Conservation (phyloP, 2,329 filamentous ascomycete genomes). For the Calycina herbarum region DNA sequence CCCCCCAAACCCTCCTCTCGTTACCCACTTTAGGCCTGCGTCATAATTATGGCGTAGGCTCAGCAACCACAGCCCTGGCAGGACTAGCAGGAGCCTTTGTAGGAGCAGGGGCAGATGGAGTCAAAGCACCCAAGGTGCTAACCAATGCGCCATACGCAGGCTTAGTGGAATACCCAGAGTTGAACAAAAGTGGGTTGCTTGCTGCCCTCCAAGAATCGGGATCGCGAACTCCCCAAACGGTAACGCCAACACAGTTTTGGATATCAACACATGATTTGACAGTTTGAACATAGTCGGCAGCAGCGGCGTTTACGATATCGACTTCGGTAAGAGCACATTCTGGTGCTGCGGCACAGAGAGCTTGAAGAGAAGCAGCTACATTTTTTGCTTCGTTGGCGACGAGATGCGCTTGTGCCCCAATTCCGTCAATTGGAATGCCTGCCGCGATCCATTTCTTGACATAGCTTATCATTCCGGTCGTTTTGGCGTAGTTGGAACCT, state of each 20-base stretch:
- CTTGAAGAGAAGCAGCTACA: constrained; percentile 40
- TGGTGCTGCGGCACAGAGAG: constrained; percentile 53
- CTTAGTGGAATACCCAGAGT: constrained; percentile 52
- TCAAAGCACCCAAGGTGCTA: constrained; percentile 20
- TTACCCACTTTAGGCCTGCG: too few relatives aligned
- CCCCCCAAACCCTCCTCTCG: too few relatives aligned
- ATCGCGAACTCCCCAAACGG: constrained; percentile 46
- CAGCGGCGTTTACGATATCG: constrained; percentile 60
- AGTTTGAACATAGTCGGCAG: constrained; percentile 34
- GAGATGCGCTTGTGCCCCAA: constrained; percentile 36
- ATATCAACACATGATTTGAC: constrained; percentile 36
- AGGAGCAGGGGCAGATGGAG: background rate
- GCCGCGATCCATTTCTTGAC: constrained; percentile 62
- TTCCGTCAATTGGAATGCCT: constrained; percentile 63
- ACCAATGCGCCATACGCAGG: constrained; percentile 46
- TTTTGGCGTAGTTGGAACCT: constrained; percentile 55
- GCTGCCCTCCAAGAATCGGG: constrained; percentile 52
- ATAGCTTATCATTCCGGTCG: constrained; percentile 50
- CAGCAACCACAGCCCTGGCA: background rate
- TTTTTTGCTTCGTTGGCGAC: constrained; percentile 19
- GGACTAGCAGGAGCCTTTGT: background rate
- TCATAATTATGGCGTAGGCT: background rate
- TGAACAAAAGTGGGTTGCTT: constrained; percentile 54
- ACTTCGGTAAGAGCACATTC: constrained; percentile 68
- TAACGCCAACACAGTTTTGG: constrained; percentile 39